Evolutionary conservation across 2,329 filamentous ascomycete genomes (phyloP).

Genomic region (Claviceps capensis): DNA sequence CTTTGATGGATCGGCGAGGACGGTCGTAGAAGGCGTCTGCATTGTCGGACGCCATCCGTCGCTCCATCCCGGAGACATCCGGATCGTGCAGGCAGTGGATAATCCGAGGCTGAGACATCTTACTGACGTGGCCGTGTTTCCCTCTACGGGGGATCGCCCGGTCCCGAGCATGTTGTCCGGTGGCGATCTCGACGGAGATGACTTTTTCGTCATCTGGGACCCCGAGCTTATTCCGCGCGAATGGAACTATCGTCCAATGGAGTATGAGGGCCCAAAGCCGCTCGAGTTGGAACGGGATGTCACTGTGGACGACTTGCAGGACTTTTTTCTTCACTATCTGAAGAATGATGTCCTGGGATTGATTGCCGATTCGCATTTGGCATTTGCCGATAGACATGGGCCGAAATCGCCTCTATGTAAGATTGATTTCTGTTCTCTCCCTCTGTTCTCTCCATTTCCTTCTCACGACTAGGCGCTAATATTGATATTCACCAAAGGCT

Average conservation of each 20-base stretch:
- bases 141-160: constrained; percentile 69
- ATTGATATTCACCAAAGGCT: constrained; percentile 25
- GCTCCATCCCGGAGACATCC: constrained; percentile 81
- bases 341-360: constrained; percentile 71
- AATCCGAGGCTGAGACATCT: constrained; percentile 59
- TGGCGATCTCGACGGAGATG: constrained; percentile 89
- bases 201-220: constrained; percentile 94
- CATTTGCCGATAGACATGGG: constrained; percentile 55
- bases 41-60: constrained; percentile 86
- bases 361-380: constrained; percentile 75
- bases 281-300: constrained; percentile 47
- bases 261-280: constrained; percentile 49
- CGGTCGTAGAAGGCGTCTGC: constrained; percentile 62
- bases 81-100: constrained; percentile 75
- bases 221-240: constrained; percentile 50
- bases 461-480: neutral
- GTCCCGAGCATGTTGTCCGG: constrained; percentile 91
- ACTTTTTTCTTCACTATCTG: constrained; percentile 87
- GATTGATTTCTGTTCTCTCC: constrained; percentile 9
- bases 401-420: constrained; percentile 56
- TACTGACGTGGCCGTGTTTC: constrained; percentile 76
- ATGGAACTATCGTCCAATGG: constrained; percentile 68
- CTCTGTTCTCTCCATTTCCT: too few species aligned
- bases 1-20: constrained; percentile 35
- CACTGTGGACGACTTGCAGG: constrained; percentile 56